phyloP scores from a whole-genome alignment of 2,329 filamentous ascomycete genomes.

The Didymella sp. region DNA sequence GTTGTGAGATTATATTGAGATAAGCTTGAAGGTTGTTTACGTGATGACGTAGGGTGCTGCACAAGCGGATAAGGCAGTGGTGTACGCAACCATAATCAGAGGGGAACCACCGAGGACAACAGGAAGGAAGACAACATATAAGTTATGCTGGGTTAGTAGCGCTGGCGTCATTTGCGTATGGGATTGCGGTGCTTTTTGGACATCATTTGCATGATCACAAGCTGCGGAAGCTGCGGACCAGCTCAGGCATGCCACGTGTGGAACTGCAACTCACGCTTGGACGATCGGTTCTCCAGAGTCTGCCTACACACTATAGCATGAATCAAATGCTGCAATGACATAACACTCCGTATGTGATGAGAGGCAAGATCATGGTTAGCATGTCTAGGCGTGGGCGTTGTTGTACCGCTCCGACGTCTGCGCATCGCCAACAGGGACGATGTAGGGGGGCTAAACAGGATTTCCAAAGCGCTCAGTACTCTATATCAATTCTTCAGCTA shows the following conservation, averaged over 20 bases:
- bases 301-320: no score
- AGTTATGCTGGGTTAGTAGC: neutral
- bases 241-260: neutral
- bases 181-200: neutral
- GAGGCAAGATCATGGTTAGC: no score
- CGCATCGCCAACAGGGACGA: no score
- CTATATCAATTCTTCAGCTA: no score
- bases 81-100: neutral
- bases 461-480: no score
- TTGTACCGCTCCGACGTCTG: no score
- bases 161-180: conserved; percentile 4
- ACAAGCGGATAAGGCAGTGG: neutral
- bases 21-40: neutral
- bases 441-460: no score
- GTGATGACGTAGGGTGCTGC: conserved; percentile 5
- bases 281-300: no score
- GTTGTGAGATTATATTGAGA: neutral
- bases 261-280: neutral
- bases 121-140: neutral
- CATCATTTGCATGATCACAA: conserved; percentile 5
- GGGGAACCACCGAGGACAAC: neutral
- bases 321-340: no score
- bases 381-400: no score
- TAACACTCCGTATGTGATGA: no score
- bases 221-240: neutral